These are phyloP conservation scores for Clarireedia monteithiana DNA, from an alignment of 2,329 filamentous ascomycete genomes.

Conservation along the genomic window DNA sequence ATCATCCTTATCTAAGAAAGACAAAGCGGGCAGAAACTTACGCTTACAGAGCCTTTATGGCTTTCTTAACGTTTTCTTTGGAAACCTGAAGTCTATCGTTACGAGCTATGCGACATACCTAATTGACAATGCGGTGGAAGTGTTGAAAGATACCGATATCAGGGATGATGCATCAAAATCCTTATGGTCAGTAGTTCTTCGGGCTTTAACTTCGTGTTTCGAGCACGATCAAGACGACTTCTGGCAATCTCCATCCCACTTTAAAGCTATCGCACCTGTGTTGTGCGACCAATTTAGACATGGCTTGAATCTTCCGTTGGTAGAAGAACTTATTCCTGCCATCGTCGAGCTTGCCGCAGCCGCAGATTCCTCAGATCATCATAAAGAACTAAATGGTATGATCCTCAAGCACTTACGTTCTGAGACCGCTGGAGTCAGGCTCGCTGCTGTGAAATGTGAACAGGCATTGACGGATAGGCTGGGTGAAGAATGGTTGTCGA, in stretches of 20 bases:
- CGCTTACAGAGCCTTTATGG: constrained; percentile 72
- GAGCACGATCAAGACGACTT: constrained; percentile 90
- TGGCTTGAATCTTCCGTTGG: constrained; percentile 37
- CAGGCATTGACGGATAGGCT: constrained; percentile 70
- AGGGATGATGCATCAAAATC: constrained; percentile 43
- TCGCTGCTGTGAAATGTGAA: constrained; percentile 78
- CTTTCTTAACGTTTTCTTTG: constrained; percentile 75
- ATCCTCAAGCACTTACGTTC: constrained; percentile 74
- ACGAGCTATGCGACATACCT: constrained; percentile 86
- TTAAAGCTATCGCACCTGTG: constrained; percentile 60
- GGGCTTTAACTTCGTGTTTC: constrained; percentile 68
- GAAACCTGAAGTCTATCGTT: constrained; percentile 84
- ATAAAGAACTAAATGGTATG: constrained; percentile 76
- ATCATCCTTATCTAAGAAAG: constrained; percentile 52
- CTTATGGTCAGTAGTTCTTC: constrained; percentile 64
- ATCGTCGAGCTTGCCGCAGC: constrained; percentile 74
- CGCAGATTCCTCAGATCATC: constrained; percentile 78
- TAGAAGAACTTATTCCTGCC: constrained; percentile 57
- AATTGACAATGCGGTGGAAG: constrained; percentile 62
- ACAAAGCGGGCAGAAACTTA: constrained; percentile 47
- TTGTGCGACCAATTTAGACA: constrained; percentile 59
- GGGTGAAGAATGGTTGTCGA: constrained; percentile 87
- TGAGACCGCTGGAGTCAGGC: constrained; percentile 61
- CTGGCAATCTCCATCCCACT: constrained; percentile 89
- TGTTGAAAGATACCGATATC: constrained; percentile 43